These are phyloP conservation scores for Przewalskia tangutica DNA, from an alignment of 257 asterid species.

Conservation along the genomic window DNA sequence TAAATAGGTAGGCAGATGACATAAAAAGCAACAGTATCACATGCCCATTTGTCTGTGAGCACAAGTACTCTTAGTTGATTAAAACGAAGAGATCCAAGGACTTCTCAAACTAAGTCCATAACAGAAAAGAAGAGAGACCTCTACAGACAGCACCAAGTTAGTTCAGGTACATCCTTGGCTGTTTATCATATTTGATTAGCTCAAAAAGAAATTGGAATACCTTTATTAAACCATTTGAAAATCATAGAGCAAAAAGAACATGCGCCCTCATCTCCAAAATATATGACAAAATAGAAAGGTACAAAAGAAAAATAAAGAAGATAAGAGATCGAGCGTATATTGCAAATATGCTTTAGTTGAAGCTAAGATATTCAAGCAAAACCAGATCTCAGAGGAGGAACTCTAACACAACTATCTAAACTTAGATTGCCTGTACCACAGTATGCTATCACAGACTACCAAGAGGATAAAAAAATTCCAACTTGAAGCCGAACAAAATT, in stretches of 20 bases:
- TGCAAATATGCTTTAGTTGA: neutral
- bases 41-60: neutral
- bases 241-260: neutral
- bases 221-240: neutral
- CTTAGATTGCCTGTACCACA: neutral
- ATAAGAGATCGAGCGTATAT: neutral
- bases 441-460: neutral
- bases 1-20: neutral
- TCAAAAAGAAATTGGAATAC: neutral
- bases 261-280: neutral
- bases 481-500: neutral
- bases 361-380: neutral
- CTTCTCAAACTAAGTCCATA: neutral
- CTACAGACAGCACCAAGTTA: neutral
- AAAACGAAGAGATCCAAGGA: neutral
- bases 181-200: neutral
- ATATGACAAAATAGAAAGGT: neutral
- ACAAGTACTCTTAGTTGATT: neutral
- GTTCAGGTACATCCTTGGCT: neutral
- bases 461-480: neutral
- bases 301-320: neutral
- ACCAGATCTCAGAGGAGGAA: neutral
- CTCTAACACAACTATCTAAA: neutral
- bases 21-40: neutral
- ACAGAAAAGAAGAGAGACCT: neutral